phyloP scores from a whole-genome alignment of 768 basidiomycete genomes.

The Neoboletus magnificus region DNA sequence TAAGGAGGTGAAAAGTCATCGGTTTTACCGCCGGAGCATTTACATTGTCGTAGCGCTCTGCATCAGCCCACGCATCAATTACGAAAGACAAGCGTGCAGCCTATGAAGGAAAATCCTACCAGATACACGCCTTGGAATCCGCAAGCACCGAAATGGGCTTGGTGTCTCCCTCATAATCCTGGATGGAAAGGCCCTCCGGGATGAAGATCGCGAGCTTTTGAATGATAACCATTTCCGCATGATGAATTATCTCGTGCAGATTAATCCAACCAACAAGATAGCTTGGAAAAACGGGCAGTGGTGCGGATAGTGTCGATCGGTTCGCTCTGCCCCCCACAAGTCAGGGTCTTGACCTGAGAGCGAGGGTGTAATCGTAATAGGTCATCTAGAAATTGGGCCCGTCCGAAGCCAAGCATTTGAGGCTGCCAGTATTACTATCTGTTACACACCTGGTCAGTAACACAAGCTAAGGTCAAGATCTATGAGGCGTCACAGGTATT shows the following conservation, averaged over 20 bases:
- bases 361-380: too few relatives aligned
- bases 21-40: constrained; percentile 26
- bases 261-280: too few relatives aligned
- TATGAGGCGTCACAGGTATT: too few relatives aligned
- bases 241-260: not conserved
- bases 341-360: too few relatives aligned
- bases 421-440: too few relatives aligned
- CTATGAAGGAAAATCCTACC: constrained; percentile 6
- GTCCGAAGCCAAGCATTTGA: too few relatives aligned
- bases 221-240: constrained; percentile 15
- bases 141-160: constrained; percentile 21
- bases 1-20: constrained; percentile 20
- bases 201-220: constrained; percentile 23
- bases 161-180: constrained; percentile 26
- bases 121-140: constrained; percentile 26
- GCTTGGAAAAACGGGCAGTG: too few relatives aligned
- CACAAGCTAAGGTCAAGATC: too few relatives aligned
- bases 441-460: too few relatives aligned
- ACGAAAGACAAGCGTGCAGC: not conserved
- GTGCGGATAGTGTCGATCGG: too few relatives aligned
- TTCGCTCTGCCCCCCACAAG: too few relatives aligned
- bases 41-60: not conserved
- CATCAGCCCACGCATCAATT: constrained; percentile 1
- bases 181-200: constrained; percentile 22
- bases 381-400: too few relatives aligned